Evolutionary conservation across 257 asterid genomes (phyloP).

Genomic region (Nicotiana paniculata): DNA sequence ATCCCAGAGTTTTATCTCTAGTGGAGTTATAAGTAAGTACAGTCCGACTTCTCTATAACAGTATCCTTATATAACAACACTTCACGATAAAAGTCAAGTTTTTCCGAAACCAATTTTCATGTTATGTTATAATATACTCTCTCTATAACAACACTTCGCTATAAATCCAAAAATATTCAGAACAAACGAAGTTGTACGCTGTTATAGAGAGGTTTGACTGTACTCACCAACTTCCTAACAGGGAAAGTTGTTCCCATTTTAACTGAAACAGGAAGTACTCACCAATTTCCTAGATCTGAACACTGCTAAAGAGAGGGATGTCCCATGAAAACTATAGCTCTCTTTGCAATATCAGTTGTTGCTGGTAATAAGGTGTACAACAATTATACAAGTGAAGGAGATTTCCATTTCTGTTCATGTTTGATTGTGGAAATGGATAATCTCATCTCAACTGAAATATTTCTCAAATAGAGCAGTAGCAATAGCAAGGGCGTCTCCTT

Average conservation of each 20-base stretch:
- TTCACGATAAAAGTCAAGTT: too few species aligned
- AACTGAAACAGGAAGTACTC: background rate
- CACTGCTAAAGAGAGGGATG: background rate
- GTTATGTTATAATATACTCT: too few species aligned
- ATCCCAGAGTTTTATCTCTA: too few species aligned
- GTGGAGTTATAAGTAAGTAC: too few species aligned
- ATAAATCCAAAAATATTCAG: too few species aligned
- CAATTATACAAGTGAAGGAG: background rate
- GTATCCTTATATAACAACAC: too few species aligned
- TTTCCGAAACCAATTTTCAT: too few species aligned
- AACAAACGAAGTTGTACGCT: too few species aligned
- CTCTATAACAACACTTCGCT: too few species aligned
- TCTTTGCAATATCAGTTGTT: background rate
- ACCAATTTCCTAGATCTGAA: background rate
- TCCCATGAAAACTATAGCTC: background rate
- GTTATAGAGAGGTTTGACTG: too few species aligned
- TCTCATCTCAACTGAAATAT: conserved; percentile 39
- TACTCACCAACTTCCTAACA: too few species aligned
- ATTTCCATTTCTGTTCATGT: background rate
- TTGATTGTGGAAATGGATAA: background rate
- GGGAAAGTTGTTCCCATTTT: background rate
- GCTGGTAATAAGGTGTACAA: background rate
- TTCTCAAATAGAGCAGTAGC: conserved; percentile 48
- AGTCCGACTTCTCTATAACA: too few species aligned
- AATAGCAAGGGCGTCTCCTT: conserved; percentile 59